Percentiles rank a stretch among this genome's conserved stretches.
phyloP scores from a whole-genome alignment of 768 basidiomycete species.

The Mycena galopus region DNA sequence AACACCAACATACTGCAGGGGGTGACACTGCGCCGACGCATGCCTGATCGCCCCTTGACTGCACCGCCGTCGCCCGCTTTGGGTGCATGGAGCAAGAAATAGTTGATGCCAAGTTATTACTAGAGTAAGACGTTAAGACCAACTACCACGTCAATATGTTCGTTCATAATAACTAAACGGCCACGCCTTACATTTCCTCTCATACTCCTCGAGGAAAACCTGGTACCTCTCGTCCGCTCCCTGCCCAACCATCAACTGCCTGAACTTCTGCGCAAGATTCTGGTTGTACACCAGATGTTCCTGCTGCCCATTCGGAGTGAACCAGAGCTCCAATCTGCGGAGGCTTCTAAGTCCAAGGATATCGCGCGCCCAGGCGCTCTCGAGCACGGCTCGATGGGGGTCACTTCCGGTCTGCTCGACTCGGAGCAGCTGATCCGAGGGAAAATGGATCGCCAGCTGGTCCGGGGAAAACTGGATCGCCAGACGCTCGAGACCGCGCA shows the following conservation, averaged over 20 bases:
- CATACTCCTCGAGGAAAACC: background rate
- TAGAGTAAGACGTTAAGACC: too few species aligned
- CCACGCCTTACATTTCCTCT: too few species aligned
- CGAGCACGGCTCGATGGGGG: background rate
- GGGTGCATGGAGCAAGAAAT: too few species aligned
- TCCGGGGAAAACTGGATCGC: background rate
- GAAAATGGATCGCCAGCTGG: too few species aligned
- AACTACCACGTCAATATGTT: too few species aligned
- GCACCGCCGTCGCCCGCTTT: too few species aligned
- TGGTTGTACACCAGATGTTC: background rate
- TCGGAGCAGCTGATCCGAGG: too few species aligned
- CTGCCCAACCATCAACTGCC: background rate
- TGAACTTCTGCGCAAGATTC: background rate
- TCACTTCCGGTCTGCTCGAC: background rate
- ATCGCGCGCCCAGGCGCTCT: background rate
- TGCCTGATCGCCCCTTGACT: too few species aligned
- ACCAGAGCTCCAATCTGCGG: background rate
- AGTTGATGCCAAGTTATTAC: too few species aligned
- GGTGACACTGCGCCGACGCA: too few species aligned
- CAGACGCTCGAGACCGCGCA: conserved; percentile 1
- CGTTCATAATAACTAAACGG: too few species aligned
- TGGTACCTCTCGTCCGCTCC: background rate
- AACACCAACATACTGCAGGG: too few species aligned
- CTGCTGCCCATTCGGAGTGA: background rate
- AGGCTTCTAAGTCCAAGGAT: background rate